phyloP scores from a whole-genome alignment of 1,139 yeast species.

The Debaryomyces robertsiae region DNA sequence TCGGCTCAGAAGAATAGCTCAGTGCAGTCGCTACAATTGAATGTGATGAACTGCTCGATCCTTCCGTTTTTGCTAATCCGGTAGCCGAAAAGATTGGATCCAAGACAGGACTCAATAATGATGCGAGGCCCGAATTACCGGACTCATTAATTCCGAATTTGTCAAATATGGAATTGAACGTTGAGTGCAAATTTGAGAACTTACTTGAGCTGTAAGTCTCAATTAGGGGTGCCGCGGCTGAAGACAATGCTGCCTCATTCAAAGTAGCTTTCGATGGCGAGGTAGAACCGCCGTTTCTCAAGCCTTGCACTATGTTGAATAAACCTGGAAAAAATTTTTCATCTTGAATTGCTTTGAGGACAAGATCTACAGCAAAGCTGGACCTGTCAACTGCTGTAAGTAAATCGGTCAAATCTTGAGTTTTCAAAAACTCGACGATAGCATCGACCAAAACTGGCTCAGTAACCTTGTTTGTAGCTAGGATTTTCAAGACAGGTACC shows the following conservation, averaged over 20 bases:
- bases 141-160: slow-evolving; percentile 18
- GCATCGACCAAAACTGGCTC: slow-evolving; percentile 25
- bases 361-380: slow-evolving; percentile 31
- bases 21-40: no score
- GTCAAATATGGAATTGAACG: slow-evolving; percentile 14
- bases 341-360: slow-evolving; percentile 13
- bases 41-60: neutral
- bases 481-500: slow-evolving; percentile 25
- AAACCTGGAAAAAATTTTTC: slow-evolving; percentile 10
- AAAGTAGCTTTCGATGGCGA: slow-evolving; percentile 16
- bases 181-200: slow-evolving; percentile 16
- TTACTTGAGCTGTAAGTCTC: slow-evolving; percentile 13
- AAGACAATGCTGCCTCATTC: slow-evolving; percentile 17
- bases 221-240: slow-evolving; percentile 12
- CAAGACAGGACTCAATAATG: slow-evolving; percentile 9
- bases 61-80: neutral
- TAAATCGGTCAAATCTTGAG: slow-evolving; percentile 24
- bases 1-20: no score
- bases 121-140: slow-evolving; percentile 18
- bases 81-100: slow-evolving; percentile 6
- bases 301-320: slow-evolving; percentile 20
- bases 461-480: slow-evolving; percentile 26
- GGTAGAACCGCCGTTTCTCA: slow-evolving; percentile 20
- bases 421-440: slow-evolving; percentile 25
- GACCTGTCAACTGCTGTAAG: slow-evolving; percentile 29